Evolutionary conservation across 2,329 filamentous ascomycete genomes (phyloP), one percentile per base, ranked within the genome.

Genomic region (Aaosphaeria pasadenensis): DNA sequence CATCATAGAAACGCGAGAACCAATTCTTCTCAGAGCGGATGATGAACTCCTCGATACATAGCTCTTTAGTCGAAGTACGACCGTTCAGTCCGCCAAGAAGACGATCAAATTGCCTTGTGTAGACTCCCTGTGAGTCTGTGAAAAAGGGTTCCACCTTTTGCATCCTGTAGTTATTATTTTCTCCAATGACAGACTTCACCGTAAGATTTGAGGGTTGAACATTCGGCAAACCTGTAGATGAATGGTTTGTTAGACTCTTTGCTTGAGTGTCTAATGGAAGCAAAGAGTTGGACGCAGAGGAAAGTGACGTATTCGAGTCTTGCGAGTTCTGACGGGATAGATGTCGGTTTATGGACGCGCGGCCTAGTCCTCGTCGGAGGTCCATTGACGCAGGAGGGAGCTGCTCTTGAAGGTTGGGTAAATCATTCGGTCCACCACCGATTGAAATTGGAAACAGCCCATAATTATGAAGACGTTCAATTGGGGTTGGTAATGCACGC

Each of bases 121-220:
- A 87, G 52, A 83, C 75, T 31, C 82, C 83, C 32, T 76, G 82
- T 42, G 78, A 77, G 60, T 87, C 84, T 5, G 80, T 86, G 69
- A 87, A 87, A 70, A 82, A 84, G 2, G 83, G 84, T 55, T 84
- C 82, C 0, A 87, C 81, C 47, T 85, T 83, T 60, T 87, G 84
- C 11, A 86, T 75, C 51, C 81, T 78, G 60, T 79, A 83, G 57
- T 84, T 78, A 45, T 78, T 79, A 60, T 83, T 83, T 49, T 81
- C 81, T 13, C 82, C 80, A 29, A 85, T 74, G 30, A 86, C 76
- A 3, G 75, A 75, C 45, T 82, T 73, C 4, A 84, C 71, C 30
- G 79, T 83, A 29, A 85, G 71, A 1, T 54, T 42, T 4, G 58
- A 62, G 6, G 53, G 51, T n/a, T 53, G 52, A 29, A 44, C 43